Evolutionary conservation across 495 filamentous ascomycete genomes (phyloP).

Genomic region (Neurospora sp.): DNA sequence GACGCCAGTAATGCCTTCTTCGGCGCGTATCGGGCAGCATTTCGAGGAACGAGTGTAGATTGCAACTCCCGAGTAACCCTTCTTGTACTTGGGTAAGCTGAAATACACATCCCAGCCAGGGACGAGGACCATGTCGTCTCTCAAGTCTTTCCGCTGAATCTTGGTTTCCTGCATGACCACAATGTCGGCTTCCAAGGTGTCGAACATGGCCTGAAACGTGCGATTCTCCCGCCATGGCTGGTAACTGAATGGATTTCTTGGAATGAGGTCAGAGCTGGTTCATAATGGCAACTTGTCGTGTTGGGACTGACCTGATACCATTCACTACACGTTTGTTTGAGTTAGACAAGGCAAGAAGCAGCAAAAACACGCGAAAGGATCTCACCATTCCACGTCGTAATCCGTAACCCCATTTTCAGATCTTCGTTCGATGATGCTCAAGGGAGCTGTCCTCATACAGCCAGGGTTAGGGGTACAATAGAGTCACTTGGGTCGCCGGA

Average conservation of each 20-base stretch:
- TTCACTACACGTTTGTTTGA: conserved; percentile 52
- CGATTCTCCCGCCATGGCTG: conserved; percentile 85
- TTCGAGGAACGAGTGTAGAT: conserved; percentile 88
- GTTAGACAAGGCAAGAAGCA: not conserved
- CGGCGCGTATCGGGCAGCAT: conserved; percentile 81
- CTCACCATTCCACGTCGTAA: conserved; percentile 87
- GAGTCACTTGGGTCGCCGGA: not conserved
- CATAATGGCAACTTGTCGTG: not conserved
- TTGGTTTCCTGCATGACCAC: conserved; percentile 94
- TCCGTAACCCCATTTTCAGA: conserved; percentile 57
- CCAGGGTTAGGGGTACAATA: not conserved
- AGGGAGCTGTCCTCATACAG: not conserved
- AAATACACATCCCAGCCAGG: conserved; percentile 97
- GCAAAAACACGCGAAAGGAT: conserved; percentile 11
- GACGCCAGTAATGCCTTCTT: conserved; percentile 84
- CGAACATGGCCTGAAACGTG: conserved; percentile 93
- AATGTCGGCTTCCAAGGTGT: conserved; percentile 86
- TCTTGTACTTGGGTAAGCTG: conserved; percentile 84
- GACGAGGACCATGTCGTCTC: conserved; percentile 92
- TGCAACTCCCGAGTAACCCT: conserved; percentile 95
- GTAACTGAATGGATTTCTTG: conserved; percentile 86
- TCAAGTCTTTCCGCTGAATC: conserved; percentile 88
- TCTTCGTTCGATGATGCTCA: not conserved
- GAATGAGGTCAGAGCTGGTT: conserved; percentile 1
- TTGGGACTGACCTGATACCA: conserved; percentile 63